These are phyloP conservation scores for Ophiognomonia clavigignenti-juglandacearum DNA, from an alignment of 2,329 filamentous ascomycete species.

Conservation along the genomic window DNA sequence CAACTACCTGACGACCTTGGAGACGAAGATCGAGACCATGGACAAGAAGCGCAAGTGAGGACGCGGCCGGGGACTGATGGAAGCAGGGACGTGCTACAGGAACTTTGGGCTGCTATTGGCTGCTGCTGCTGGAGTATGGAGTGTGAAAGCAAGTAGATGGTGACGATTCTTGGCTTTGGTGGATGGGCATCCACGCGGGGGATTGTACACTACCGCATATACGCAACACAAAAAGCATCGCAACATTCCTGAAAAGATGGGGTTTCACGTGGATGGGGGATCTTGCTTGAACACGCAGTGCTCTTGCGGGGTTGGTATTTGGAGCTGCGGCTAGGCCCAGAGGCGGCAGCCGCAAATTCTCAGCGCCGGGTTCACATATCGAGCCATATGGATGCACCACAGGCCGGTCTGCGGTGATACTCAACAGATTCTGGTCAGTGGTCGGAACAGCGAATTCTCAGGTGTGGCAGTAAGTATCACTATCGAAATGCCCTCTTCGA, in stretches of 20 bases:
- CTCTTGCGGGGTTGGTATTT: too few species aligned
- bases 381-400: too few species aligned
- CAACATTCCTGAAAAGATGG: neutral
- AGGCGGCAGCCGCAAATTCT: too few species aligned
- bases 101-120: neutral
- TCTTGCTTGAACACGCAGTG: too few species aligned
- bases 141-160: neutral
- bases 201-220: neutral
- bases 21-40: slow-evolving; percentile 68
- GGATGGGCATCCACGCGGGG: neutral
- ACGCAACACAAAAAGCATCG: neutral
- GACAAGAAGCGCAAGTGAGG: slow-evolving; percentile 62
- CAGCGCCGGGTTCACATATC: too few species aligned
- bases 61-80: neutral
- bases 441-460: too few species aligned
- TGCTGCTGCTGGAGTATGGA: neutral
- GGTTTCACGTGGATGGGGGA: too few species aligned
- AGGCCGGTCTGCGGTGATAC: too few species aligned
- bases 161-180: neutral
- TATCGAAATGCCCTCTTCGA: too few species aligned
- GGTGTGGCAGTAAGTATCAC: too few species aligned
- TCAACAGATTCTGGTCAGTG: too few species aligned
- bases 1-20: slow-evolving; percentile 74
- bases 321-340: too few species aligned
- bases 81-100: neutral